Conservation (phyloP, 2,329 filamentous ascomycete genomes). For the Ceratocystis huliohia region DNA sequence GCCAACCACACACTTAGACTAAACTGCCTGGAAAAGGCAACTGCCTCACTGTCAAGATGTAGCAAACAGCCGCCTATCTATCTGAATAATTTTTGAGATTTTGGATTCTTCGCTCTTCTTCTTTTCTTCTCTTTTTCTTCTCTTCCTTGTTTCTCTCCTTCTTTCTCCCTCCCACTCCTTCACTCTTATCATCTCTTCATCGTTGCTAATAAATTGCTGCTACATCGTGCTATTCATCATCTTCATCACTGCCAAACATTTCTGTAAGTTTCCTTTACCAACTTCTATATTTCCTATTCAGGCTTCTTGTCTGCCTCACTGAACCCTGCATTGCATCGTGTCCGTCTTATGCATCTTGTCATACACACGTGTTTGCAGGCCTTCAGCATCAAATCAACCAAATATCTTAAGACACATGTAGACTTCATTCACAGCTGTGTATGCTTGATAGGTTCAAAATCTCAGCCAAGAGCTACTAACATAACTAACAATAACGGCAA, state of each 20-base stretch:
- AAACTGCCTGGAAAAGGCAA: conserved; percentile 2
- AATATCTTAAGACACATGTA: not conserved
- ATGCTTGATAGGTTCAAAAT: too few species aligned
- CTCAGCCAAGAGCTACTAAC: too few species aligned
- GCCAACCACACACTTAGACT: not conserved
- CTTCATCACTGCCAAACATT: not conserved
- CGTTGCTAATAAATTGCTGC: not conserved
- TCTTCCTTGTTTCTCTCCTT: not conserved
- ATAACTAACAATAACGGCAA: too few species aligned
- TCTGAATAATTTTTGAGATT: not conserved
- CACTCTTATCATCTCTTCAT: not conserved
- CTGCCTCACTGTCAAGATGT: not conserved
- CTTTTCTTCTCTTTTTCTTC: not conserved
- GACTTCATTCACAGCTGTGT: not conserved
- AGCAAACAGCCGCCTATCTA: not conserved
- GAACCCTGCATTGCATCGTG: not conserved
- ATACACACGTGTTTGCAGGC: not conserved
- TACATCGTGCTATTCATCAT: not conserved
- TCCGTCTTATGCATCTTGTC: not conserved
- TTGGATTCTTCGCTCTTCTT: not conserved
- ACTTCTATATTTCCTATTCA: not conserved
- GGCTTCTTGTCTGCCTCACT: not conserved
- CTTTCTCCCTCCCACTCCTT: not conserved
- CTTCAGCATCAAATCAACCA: not conserved
- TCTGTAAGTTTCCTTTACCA: not conserved